Percentiles rank a stretch among this genome's conserved stretches.
Evolutionary conservation across 768 basidiomycete species (phyloP).

Genomic region (Serendipita sp.): DNA sequence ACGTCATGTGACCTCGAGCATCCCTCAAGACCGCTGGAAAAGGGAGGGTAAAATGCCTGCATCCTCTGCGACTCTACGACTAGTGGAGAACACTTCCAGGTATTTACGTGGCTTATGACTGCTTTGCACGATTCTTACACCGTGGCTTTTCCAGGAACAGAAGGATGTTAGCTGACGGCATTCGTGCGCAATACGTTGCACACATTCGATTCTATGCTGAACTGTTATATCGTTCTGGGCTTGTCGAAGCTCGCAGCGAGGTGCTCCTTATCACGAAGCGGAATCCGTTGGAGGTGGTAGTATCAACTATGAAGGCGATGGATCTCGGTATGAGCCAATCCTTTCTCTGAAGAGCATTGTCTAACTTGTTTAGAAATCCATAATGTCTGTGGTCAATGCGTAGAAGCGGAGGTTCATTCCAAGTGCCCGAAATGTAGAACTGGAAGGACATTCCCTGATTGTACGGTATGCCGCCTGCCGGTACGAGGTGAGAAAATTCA

Average conservation of each 20-base stretch:
- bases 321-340: background rate
- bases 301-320: background rate
- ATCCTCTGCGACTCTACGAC: background rate
- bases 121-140: no score
- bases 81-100: background rate
- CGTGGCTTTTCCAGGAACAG: background rate
- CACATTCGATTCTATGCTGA: conserved; percentile 5
- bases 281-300: background rate
- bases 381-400: background rate
- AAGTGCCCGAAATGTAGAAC: background rate
- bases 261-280: background rate
- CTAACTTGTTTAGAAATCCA: background rate
- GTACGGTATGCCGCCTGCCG: background rate
- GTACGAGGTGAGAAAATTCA: background rate
- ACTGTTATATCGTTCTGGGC: background rate
- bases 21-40: background rate
- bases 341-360: background rate
- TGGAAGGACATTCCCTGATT: background rate
- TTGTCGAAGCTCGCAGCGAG: background rate
- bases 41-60: background rate
- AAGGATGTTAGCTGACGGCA: background rate
- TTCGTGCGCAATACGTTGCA: background rate
- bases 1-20: background rate
- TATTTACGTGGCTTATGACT: no score
- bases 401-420: background rate